These are phyloP conservation scores for Penicillium polonicum DNA, from an alignment of 2,329 filamentous ascomycete genomes.

Conservation along the genomic window DNA sequence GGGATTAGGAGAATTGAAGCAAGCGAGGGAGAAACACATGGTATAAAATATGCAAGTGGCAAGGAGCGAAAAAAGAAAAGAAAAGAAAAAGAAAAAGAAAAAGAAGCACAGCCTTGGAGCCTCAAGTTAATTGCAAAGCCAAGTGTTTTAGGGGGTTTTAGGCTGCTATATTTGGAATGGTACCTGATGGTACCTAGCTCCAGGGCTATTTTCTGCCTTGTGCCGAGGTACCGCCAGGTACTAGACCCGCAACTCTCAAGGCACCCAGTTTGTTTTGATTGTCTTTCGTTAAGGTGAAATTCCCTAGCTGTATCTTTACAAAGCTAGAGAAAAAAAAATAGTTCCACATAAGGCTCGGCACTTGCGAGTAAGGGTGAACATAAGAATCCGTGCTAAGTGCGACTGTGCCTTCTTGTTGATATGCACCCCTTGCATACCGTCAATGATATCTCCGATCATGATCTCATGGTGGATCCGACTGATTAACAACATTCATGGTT, in stretches of 20 bases:
- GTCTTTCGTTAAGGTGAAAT: background rate
- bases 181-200: constrained; percentile 3
- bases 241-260: background rate
- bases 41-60: constrained; percentile 1
- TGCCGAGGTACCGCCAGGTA: background rate
- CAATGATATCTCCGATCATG: constrained; percentile 11
- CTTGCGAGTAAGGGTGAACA: background rate
- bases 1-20: background rate
- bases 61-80: background rate
- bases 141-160: constrained; percentile 18
- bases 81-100: background rate
- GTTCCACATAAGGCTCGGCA: background rate
- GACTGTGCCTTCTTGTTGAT: background rate
- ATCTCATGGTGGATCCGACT: constrained; percentile 16
- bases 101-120: constrained; percentile 4
- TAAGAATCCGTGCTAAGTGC: background rate
- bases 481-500: background rate
- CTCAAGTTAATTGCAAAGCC: constrained; percentile 15
- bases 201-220: background rate
- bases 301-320: background rate
- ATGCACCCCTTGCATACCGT: constrained; percentile 13
- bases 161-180: constrained; percentile 8
- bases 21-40: constrained; percentile 11
- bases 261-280: background rate
- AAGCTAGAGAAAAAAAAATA: too few species aligned